phyloP scores from a whole-genome alignment of 768 basidiomycete genomes.

The Boletus sensibilis region DNA sequence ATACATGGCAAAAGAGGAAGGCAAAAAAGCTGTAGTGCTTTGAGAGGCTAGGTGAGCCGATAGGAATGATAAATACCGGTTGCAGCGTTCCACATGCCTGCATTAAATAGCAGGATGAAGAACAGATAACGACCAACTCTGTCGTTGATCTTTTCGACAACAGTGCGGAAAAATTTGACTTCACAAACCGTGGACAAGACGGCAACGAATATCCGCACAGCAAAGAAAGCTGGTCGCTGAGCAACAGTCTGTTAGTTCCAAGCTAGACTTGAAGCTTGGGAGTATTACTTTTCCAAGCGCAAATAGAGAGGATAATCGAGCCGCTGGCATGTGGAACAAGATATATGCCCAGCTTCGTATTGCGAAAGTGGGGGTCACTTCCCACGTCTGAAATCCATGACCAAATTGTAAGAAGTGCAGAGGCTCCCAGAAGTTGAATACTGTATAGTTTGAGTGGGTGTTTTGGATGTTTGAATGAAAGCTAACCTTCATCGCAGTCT shows the following conservation, averaged over 20 bases:
- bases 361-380: constrained; percentile 86
- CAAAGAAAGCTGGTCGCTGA: constrained; percentile 87
- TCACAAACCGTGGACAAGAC: constrained; percentile 74
- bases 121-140: constrained; percentile 92
- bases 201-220: constrained; percentile 77
- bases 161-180: constrained; percentile 76
- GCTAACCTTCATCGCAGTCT: constrained; percentile 94
- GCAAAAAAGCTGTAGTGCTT: constrained; percentile 71
- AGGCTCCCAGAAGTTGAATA: constrained; percentile 99
- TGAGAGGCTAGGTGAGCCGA: constrained; percentile 9
- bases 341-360: constrained; percentile 96
- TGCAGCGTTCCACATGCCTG: constrained; percentile 95
- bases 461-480: background rate
- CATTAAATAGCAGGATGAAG: constrained; percentile 78
- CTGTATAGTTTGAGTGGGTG: constrained; percentile 40
- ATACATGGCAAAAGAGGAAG: constrained; percentile 96
- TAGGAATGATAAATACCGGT: constrained; percentile 48
- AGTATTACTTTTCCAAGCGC: constrained; percentile 69
- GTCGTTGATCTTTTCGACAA: constrained; percentile 81
- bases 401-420: constrained; percentile 87
- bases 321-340: constrained; percentile 70
- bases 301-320: constrained; percentile 55
- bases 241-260: constrained; percentile 15
- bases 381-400: constrained; percentile 97
- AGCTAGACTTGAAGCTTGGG: background rate